A percentile compares a stretch with the other conserved stretches of the same genome.
These are phyloP conservation scores for Botryotinia convoluta DNA, from an alignment of 2,329 filamentous ascomycete species.

Conservation along the genomic window DNA sequence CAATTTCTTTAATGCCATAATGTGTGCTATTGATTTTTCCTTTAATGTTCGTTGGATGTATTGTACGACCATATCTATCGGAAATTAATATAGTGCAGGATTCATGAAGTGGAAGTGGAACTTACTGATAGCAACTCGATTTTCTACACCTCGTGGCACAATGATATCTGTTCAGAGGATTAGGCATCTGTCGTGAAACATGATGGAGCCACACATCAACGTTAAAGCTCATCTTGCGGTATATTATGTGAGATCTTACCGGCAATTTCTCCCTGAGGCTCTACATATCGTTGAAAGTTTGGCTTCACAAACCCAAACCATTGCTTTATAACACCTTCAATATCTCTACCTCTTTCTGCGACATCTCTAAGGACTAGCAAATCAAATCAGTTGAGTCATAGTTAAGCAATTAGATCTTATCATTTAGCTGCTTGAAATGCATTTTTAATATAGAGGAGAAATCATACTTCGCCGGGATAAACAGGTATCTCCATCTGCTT, in stretches of 20 bases:
- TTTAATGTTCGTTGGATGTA: conserved; percentile 85
- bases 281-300: conserved; percentile 91
- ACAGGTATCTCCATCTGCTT: conserved; percentile 93
- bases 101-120: conserved; percentile 23
- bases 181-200: not conserved
- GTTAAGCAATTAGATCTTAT: not conserved
- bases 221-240: not conserved
- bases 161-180: conserved; percentile 67
- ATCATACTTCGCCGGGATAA: conserved; percentile 77
- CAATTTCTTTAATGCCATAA: conserved; percentile 72
- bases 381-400: conserved; percentile 17
- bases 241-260: conserved; percentile 48
- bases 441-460: not conserved
- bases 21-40: conserved; percentile 81
- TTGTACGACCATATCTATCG: conserved; percentile 83
- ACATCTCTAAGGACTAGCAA: conserved; percentile 71
- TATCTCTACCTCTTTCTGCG: conserved; percentile 80
- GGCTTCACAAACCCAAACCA: conserved; percentile 97
- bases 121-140: conserved; percentile 81
- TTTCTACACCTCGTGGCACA: conserved; percentile 90
- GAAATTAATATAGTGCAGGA: not conserved
- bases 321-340: conserved; percentile 95
- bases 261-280: conserved; percentile 84
- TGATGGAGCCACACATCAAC: not conserved
- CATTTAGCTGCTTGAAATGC: not conserved